A percentile compares a stretch with the other conserved stretches of the same genome.
These are phyloP conservation scores for Phytophthora pinifolia DNA, from an alignment of 352 stramenopile genomes.

Conservation along the genomic window DNA sequence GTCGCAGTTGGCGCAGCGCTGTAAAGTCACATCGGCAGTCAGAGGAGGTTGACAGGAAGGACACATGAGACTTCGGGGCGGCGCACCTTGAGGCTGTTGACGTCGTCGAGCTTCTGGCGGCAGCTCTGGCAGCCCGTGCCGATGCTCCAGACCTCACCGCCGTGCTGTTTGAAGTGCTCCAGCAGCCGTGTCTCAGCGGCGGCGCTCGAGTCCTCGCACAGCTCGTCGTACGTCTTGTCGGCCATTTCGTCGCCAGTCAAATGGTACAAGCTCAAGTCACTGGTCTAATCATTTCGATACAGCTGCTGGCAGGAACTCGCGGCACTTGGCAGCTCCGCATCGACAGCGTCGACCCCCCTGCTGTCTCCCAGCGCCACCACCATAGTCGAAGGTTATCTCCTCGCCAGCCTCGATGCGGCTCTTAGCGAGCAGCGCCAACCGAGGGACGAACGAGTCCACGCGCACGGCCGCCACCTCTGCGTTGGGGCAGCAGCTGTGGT, in stretches of 20 bases:
- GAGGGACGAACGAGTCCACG: constrained; percentile 58
- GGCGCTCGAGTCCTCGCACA: constrained; percentile 60
- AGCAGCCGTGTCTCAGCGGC: constrained; percentile 66
- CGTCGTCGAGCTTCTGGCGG: constrained; percentile 46
- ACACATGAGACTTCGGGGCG: too few relatives aligned
- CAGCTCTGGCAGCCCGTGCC: constrained; percentile 60
- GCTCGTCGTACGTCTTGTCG: constrained; percentile 63
- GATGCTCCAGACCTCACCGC: constrained; percentile 74
- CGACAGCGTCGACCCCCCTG: constrained; percentile 18
- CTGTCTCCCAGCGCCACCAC: constrained; percentile 3
- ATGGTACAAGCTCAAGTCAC: constrained; percentile 14
- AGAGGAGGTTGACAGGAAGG: background rate
- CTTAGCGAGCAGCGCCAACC: constrained; percentile 53
- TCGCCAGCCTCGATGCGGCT: constrained; percentile 32
- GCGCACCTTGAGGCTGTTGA: constrained; percentile 47
- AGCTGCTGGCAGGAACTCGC: constrained; percentile 34
- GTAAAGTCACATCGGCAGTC: background rate
- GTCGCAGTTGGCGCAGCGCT: constrained; percentile 66
- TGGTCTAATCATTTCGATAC: constrained; percentile 30
- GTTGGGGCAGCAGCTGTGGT: constrained; percentile 66
- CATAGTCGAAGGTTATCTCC: constrained; percentile 73
- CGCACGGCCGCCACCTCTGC: constrained; percentile 52
- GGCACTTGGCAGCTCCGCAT: constrained; percentile 34
- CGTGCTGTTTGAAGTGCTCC: constrained; percentile 75
- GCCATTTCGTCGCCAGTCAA: constrained; percentile 19